These are phyloP conservation scores for Actinomortierella wolfii DNA, from an alignment of 371 early-diverging fungal species.

Conservation along the genomic window DNA sequence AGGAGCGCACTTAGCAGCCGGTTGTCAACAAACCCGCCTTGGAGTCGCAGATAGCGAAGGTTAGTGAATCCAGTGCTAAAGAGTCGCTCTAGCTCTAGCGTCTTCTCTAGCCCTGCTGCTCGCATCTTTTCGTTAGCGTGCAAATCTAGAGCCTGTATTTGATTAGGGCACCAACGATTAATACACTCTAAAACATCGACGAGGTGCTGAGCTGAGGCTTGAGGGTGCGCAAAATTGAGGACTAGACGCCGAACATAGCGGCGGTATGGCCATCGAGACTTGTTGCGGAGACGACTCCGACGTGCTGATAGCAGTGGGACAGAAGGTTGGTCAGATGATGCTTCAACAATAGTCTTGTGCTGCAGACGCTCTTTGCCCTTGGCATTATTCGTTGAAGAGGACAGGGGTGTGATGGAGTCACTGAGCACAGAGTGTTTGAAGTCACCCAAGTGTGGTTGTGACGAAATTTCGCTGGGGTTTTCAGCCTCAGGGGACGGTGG, in stretches of 20 bases:
- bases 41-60: constrained; percentile 28
- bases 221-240: constrained; percentile 41
- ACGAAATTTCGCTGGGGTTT: too few relatives aligned
- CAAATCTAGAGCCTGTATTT: constrained; percentile 33
- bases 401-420: too few relatives aligned
- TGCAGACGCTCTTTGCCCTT: too few relatives aligned
- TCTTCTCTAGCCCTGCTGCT: constrained; percentile 15
- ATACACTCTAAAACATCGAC: constrained; percentile 31
- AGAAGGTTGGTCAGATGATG: too few relatives aligned
- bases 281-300: not conserved
- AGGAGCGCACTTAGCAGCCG: constrained; percentile 32
- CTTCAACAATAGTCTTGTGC: too few relatives aligned
- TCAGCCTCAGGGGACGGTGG: too few relatives aligned
- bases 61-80: constrained; percentile 32
- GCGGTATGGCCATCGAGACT: constrained; percentile 28
- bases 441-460: too few relatives aligned
- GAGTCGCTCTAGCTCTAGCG: constrained; percentile 22
- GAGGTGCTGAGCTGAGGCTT: constrained; percentile 33
- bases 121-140: constrained; percentile 42
- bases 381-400: too few relatives aligned
- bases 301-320: too few relatives aligned
- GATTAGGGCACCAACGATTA: constrained; percentile 15
- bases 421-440: too few relatives aligned
- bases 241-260: constrained; percentile 25
- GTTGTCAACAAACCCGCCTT: constrained; percentile 44